These are phyloP conservation scores for Vigna trinervia DNA, from an alignment of 306 rosid genomes.

Conservation along the genomic window DNA sequence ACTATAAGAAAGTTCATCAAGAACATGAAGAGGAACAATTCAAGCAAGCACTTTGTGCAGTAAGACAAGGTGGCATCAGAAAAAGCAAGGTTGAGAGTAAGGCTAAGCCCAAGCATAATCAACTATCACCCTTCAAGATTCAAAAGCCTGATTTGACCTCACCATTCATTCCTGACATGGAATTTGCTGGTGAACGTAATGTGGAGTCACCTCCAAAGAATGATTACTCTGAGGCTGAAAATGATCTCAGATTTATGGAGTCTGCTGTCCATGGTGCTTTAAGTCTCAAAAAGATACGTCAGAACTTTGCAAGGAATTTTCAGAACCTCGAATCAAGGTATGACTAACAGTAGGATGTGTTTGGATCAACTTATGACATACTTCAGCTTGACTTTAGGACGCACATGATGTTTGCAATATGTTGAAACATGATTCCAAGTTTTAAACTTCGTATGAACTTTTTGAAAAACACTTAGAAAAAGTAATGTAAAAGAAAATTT, in stretches of 20 bases:
- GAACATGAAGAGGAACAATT: conserved; percentile 86
- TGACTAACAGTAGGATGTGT: neutral
- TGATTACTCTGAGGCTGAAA: conserved; percentile 75
- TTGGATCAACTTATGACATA: neutral
- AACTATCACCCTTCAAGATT: conserved; percentile 57
- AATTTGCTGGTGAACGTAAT: conserved; percentile 51
- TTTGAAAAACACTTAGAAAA: too few species aligned
- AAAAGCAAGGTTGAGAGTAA: conserved; percentile 70
- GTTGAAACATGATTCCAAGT: neutral
- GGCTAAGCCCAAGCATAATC: conserved; percentile 70
- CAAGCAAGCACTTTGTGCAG: conserved; percentile 69
- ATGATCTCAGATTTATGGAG: conserved; percentile 55
- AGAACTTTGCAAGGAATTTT: conserved; percentile 68
- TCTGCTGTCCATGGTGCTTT: conserved; percentile 53
- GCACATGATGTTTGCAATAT: neutral
- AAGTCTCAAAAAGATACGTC: conserved; percentile 61
- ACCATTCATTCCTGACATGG: conserved; percentile 57
- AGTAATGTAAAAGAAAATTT: too few species aligned
- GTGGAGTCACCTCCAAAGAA: conserved; percentile 65
- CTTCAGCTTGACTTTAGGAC: neutral
- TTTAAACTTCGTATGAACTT: neutral
- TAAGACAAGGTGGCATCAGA: conserved; percentile 79
- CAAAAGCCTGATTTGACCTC: conserved; percentile 62
- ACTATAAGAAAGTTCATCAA: conserved; percentile 56
- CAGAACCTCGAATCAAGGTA: conserved; percentile 89